These are phyloP conservation scores for Coprinopsis strossmayeri DNA, from an alignment of 768 basidiomycete species.

Conservation along the genomic window DNA sequence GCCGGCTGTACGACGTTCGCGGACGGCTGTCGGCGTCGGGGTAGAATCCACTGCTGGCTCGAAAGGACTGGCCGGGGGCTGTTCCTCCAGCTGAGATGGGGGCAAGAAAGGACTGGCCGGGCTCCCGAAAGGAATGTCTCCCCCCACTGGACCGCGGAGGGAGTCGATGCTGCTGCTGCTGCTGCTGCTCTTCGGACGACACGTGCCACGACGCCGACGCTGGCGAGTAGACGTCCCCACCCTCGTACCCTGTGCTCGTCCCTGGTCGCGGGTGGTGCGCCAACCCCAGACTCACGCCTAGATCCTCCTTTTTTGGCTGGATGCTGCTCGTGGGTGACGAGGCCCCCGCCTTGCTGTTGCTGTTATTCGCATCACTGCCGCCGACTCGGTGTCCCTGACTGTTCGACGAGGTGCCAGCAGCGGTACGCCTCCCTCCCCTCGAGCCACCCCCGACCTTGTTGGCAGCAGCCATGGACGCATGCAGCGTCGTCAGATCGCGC, in stretches of 20 bases:
- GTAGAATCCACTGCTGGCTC: constrained; percentile 13
- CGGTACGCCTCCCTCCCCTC: constrained; percentile 15
- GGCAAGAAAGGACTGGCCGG: constrained; percentile 76
- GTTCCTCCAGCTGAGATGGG: constrained; percentile 26
- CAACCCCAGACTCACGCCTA: constrained; percentile 13
- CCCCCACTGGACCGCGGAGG: constrained; percentile 5
- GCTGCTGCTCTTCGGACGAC: constrained; percentile 17
- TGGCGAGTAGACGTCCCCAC: constrained; percentile 37
- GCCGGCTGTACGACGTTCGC: constrained; percentile 30
- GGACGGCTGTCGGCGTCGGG: not conserved
- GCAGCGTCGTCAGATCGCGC: constrained; percentile 79
- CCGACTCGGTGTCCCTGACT: constrained; percentile 12
- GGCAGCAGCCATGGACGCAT: constrained; percentile 70
- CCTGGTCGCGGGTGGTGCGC: constrained; percentile 51
- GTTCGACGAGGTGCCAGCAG: constrained; percentile 5
- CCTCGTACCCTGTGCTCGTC: constrained; percentile 72
- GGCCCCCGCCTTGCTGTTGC: constrained; percentile 9
- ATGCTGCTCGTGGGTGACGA: constrained; percentile 21
- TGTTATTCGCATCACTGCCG: constrained; percentile 10
- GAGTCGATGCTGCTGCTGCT: no score
- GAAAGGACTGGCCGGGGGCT: constrained; percentile 63
- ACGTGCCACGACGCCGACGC: not conserved
- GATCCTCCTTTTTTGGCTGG: constrained; percentile 32
- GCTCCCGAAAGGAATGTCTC: constrained; percentile 70
- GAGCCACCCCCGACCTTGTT: constrained; percentile 28